Evolutionary conservation across 331 rosid genomes (phyloP).

Genomic region (Cucumis variabilis): DNA sequence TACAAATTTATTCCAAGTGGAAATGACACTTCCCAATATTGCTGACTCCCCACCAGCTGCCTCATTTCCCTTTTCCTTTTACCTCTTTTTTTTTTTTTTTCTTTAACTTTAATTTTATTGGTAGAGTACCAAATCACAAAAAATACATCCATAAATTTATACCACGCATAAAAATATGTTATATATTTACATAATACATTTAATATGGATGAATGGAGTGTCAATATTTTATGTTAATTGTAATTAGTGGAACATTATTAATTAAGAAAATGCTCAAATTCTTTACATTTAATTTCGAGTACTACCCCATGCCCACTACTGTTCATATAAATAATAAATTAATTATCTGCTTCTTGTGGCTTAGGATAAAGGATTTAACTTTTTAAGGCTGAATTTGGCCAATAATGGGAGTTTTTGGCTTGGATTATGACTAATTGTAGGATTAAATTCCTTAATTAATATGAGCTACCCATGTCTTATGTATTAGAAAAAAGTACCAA

Average conservation of each 20-base stretch:
- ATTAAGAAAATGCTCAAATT: neutral
- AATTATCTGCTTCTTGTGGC: conserved; percentile 1
- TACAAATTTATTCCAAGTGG: conserved; percentile 13
- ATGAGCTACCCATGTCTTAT: neutral
- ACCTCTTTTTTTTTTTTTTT: neutral
- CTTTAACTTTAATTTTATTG: neutral
- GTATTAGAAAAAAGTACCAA: neutral
- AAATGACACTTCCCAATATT: neutral
- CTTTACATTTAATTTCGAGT: neutral
- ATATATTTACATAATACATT: neutral
- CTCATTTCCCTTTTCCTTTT: neutral
- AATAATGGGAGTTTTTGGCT: neutral
- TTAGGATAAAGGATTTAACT: neutral
- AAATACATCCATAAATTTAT: neutral
- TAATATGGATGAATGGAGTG: neutral
- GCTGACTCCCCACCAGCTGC: neutral
- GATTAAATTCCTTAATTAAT: neutral
- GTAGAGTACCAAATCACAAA: neutral
- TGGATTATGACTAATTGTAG: neutral
- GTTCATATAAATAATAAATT: neutral
- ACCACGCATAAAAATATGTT: neutral
- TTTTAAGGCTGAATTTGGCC: neutral
- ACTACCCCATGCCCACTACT: neutral
- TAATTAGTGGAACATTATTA: conserved; percentile 9
- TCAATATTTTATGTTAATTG: neutral